Base-by-base conservation (phyloP, 768 basidiomycete species). In the Mycena polygramma region DNA sequence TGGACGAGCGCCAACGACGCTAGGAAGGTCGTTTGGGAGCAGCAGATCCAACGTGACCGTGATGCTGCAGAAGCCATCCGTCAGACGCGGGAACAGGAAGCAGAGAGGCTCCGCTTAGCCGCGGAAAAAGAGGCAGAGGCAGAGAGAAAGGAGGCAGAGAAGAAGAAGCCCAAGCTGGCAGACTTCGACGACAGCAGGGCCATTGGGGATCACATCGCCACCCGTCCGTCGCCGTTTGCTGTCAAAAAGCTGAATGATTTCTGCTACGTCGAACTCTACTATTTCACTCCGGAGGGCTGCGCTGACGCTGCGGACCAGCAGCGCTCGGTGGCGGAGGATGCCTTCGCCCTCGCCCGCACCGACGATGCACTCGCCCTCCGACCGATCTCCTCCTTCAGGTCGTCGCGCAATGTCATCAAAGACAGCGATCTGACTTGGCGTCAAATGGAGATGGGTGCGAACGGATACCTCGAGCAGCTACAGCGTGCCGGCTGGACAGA, bases 101-200 rank as follows among this genome's bases (percentile, higher is more conserved):
- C 51, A 1, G 65, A 57, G 0, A 17, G 54, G 4, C 49, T 51
- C 1, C 43, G 6, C 2, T 22, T 24, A 13, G 51, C 24, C 13
- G 51, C 24, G 11, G 24, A 10, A 8, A 52, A 22, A 53, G 1
- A 26, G 0, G 53, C 37, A 11, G 67, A 68, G 14, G 53, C 36
- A 1, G 53, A 68, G 22, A 26, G 53, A 22, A 52, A 57, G 4
- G 60, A 68, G 51, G 59, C 59, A 26, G 67, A 68, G 43, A 68
- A 68, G 67, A 68, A 68, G 67, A 62, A 62, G 57, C 67, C 67
- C n/a, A 46, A 68, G 51, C 46, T 62, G 24, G 67, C 60, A 0
- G 53, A 48, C 20, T 68, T 68, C 49, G 60, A 62, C 51, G 22
- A 14, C 15, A 60, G 57, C 36, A 46, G 53, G 36, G 52, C n/a